Base-by-base conservation (phyloP, 2,329 filamentous ascomycete species). In the Colletotrichum navitas region DNA sequence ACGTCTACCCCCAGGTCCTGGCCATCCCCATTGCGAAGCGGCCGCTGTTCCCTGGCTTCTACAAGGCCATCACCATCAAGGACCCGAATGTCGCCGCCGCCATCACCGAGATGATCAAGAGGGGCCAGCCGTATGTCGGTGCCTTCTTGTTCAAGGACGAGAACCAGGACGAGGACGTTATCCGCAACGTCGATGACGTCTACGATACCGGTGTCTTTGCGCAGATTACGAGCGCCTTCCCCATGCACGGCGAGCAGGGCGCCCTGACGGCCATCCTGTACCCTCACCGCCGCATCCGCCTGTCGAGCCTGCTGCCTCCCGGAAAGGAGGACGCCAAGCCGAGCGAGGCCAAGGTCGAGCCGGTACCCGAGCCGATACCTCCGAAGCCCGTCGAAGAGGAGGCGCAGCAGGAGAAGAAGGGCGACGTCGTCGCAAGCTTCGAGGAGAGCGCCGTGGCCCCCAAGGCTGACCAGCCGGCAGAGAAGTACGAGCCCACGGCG, bases 71-170 rank as follows among this genome's bases (percentile, higher is more conserved):
- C 76, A 99, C 95, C 4, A 97, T 99, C 76, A 92, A 94, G 79
- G 94, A 99, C 78, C 93, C 93, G 24, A 93, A 96, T 76, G 96
- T 99, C 45, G 93, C 95, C 18, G 91, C 91, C 49, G 96, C 96
- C 29, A 97, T 99, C 75, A 93, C 95, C 70, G 97, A 99, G 79
- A 96, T 97, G 88, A 94, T 98, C 80, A 97, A 97, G 86, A 89
- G 95, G 63, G 96, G 96, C 0, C 97, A 99, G 81, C 97, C 95
- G 32, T 99, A 99, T 78, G 94, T 99, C 51, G 96, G 96, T 74
- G 95, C 95, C 3, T 99, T 99, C 83, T 82, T 99, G 78, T 94
- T 98, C 85, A 98, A 98, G 82, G 95, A 99, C 79, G 95, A 98
- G 79, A 93, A 94, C 74, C 93, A 93, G 74, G 96, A 98, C 80